These are phyloP conservation scores for Cetraspora pellucida DNA, from an alignment of 192 early-diverging fungal species.

Conservation along the genomic window DNA sequence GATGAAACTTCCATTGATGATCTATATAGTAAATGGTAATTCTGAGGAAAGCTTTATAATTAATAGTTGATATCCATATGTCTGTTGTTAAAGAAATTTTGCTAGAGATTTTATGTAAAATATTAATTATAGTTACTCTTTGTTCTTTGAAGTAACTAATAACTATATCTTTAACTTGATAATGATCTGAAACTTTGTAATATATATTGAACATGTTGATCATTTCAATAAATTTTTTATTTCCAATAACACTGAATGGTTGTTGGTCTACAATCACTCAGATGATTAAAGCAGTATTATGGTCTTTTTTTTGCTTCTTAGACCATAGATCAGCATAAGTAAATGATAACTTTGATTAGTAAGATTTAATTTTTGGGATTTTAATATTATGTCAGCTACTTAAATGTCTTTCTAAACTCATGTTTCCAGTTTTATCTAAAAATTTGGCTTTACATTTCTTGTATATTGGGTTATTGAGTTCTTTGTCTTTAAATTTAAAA, in stretches of 20 bases:
- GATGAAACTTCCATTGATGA: neutral
- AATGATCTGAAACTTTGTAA: too few species aligned
- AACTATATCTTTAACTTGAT: too few species aligned
- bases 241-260: slow-evolving; percentile 11
- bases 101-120: too few species aligned
- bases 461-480: too few species aligned
- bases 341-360: neutral
- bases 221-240: slow-evolving; percentile 22
- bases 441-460: too few species aligned
- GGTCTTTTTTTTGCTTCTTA: neutral
- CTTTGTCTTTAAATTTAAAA: too few species aligned
- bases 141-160: too few species aligned
- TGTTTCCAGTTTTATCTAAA: too few species aligned
- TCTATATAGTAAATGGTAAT: slow-evolving; percentile 17
- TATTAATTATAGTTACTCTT: too few species aligned
- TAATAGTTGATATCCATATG: neutral
- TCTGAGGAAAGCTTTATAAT: neutral
- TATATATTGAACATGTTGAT: neutral
- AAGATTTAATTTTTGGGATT: neutral
- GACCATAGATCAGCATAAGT: neutral
- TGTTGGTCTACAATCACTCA: neutral
- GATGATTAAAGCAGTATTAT: neutral
- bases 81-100: slow-evolving; percentile 5
- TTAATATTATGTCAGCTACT: too few species aligned
- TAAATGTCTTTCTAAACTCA: too few species aligned